Evolutionary conservation across 345 rosid genomes (phyloP), one percentile per base, ranked within the genome.

Genomic region (Eucalyptus curtisii): DNA sequence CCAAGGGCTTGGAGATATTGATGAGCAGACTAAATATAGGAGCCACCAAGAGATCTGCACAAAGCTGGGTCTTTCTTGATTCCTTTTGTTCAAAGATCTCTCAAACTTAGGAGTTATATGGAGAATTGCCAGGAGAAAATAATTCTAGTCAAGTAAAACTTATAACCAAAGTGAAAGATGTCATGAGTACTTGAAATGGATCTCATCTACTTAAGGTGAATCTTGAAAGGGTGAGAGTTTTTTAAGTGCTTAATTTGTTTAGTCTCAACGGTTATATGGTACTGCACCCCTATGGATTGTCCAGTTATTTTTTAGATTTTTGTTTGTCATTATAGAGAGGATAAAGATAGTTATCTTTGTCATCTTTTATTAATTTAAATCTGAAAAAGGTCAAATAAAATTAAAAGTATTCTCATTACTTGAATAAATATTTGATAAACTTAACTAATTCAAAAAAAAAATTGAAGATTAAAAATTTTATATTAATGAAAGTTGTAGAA

Each of bases 51-150:
- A 90, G 55, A 93, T 93, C 53, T 91, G 89, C 91, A 93, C 95
- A 42, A 88, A 88, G 86, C 94, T 93, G 89, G 87, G 93, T 24
- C 95, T 94, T 88, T 93, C 94, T 87, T 93, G 91, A 80, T 8
- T 50, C 25, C 87, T 57, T n/a, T 61, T 8, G 48, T 57, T 81
- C 25, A 22, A 59, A 44, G 15, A 64, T 24, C 42, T 71, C 81
- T 71, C 45, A 71, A 71, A 40, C 27, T 76, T 30, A 89, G 25
- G 42, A 17, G 84, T 40, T 25, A 11, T 76, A 40, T 76, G 84
- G 25, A 20, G 47, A 76, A 40, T 76, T 76, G 47, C 47, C 84
- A 76, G 84, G 5, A 76, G 84, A 40, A 37, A 71, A 71, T 33
- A 37, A 71, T 71, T 71, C 4, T 68, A 68, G 37, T 33, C 80